These are phyloP conservation scores for Syzygium aqueum DNA, from an alignment of 345 rosid genomes.

Conservation along the genomic window DNA sequence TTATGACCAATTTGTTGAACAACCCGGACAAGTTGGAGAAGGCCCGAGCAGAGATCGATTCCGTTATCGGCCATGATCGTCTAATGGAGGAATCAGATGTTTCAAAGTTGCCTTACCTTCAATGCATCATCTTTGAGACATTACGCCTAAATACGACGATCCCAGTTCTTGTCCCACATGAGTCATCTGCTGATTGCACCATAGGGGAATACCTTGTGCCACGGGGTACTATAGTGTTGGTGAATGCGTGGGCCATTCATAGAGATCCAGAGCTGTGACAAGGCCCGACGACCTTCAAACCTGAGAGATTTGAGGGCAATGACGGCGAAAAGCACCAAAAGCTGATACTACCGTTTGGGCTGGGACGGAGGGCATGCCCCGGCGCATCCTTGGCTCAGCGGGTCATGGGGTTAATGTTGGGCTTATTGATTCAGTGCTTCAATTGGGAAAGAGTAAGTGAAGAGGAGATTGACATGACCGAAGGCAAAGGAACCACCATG, in stretches of 20 bases:
- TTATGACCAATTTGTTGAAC: conserved; percentile 30
- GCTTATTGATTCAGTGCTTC: conserved; percentile 14
- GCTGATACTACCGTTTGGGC: conserved; percentile 10
- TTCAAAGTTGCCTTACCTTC: conserved; percentile 24
- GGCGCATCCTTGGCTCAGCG: conserved; percentile 6
- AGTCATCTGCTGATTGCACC: conserved; percentile 21
- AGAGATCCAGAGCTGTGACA: conserved; percentile 27
- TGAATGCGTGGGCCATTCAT: conserved; percentile 23
- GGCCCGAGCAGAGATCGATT: conserved; percentile 21
- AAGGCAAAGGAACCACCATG: conserved; percentile 3
- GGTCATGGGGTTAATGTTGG: conserved; percentile 5
- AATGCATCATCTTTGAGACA: conserved; percentile 28
- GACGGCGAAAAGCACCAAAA: not conserved
- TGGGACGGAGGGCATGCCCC: conserved; percentile 5
- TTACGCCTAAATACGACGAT: conserved; percentile 25
- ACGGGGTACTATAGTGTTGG: conserved; percentile 15
- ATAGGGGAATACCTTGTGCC: conserved; percentile 29
- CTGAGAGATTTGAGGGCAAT: conserved; percentile 5
- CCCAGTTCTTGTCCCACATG: conserved; percentile 26
- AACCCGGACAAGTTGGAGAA: conserved; percentile 22
- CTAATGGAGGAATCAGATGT: conserved; percentile 23
- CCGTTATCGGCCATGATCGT: conserved; percentile 10
- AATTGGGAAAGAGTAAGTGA: conserved; percentile 1
- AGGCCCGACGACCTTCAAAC: conserved; percentile 15
- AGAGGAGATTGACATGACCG: conserved; percentile 4